Percentiles rank a stretch among this genome's conserved stretches.
phyloP scores from a whole-genome alignment of 352 stramenopile genomes.

The Phytophthora rubi region DNA sequence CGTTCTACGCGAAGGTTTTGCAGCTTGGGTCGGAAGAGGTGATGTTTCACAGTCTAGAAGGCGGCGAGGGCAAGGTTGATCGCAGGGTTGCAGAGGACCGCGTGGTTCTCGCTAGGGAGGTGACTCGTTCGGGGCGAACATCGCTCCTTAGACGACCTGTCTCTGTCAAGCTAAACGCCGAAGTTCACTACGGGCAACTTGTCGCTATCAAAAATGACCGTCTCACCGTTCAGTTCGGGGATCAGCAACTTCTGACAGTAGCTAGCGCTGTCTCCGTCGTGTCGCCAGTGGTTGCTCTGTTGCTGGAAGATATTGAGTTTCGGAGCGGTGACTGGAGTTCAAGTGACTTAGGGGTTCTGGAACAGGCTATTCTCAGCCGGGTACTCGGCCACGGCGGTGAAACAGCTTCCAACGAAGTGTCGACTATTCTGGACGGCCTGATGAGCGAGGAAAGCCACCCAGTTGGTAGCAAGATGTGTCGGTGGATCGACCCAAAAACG shows the following conservation, averaged over 20 bases:
- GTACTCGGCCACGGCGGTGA: neutral
- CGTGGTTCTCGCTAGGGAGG: neutral
- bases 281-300: neutral
- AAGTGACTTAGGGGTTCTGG: neutral
- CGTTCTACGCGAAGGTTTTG: no score
- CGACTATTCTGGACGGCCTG: neutral
- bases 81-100: neutral
- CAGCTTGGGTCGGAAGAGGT: neutral
- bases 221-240: neutral
- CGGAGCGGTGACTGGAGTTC: neutral
- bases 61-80: neutral
- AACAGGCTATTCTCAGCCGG: neutral
- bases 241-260: neutral
- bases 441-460: neutral
- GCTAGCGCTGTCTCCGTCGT: neutral
- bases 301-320: neutral
- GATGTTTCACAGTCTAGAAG: slow-evolving; percentile 1
- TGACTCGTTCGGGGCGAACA: neutral
- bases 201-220: neutral
- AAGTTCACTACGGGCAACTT: neutral
- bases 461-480: neutral
- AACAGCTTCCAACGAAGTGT: neutral
- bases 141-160: neutral
- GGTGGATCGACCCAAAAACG: neutral
- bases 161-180: neutral